Percentiles rank a stretch among this genome's conserved stretches.
Evolutionary conservation across 768 basidiomycete genomes (phyloP).

Genomic region (Tricholoma matsutake): DNA sequence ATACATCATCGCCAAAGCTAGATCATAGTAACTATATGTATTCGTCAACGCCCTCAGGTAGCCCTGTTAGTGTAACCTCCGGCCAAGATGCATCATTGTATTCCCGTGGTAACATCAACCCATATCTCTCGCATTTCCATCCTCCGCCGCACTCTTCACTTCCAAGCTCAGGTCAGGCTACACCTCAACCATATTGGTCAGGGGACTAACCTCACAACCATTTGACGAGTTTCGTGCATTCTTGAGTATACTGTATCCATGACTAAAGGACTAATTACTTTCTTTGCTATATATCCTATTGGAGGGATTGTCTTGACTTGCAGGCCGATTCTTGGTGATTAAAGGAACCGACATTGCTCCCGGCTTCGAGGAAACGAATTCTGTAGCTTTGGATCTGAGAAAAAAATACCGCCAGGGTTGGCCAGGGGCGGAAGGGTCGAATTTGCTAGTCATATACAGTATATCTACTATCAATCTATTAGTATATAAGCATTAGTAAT

Average conservation of each 20-base stretch:
- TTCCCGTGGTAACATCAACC: conserved; percentile 15
- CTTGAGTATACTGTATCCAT: background rate
- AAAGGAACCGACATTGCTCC: too few species aligned
- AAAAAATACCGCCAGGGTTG: too few species aligned
- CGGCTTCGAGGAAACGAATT: too few species aligned
- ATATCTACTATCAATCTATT: too few species aligned
- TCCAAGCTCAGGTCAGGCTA: background rate
- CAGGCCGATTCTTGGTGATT: too few species aligned
- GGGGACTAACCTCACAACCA: background rate
- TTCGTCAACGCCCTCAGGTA: conserved; percentile 8
- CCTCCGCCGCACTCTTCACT: background rate
- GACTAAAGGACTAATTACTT: background rate
- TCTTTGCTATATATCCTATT: background rate
- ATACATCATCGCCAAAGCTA: conserved; percentile 1
- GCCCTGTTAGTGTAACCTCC: background rate
- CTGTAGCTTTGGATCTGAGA: too few species aligned
- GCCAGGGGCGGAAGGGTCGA: too few species aligned
- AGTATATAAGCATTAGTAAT: too few species aligned
- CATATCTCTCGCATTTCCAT: conserved; percentile 5
- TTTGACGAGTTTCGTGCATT: background rate
- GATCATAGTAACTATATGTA: conserved; percentile 4
- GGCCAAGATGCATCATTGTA: background rate
- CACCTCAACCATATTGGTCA: conserved; percentile 1
- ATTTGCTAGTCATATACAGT: too few species aligned
- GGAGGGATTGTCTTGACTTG: background rate